Percentiles rank a stretch among this genome's conserved stretches.
Evolutionary conservation across 192 early-diverging fungal genomes (phyloP).

Genomic region (Thoreauomyces humboldtii): DNA sequence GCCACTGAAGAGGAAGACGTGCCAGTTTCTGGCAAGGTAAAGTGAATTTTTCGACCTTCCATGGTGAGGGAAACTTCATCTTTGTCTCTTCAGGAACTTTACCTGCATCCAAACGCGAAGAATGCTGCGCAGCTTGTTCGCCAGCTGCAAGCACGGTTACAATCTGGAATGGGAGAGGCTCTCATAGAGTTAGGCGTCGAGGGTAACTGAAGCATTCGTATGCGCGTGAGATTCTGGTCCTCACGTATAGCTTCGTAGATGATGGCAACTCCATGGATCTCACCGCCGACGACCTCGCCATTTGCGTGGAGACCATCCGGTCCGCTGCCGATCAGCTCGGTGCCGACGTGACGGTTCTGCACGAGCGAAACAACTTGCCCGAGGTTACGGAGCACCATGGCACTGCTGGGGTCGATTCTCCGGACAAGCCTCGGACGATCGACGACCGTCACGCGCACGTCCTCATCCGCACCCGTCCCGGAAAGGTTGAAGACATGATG

Average conservation of each 20-base stretch:
- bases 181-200: slow-evolving; percentile 75
- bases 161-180: slow-evolving; percentile 57
- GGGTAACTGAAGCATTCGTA: slow-evolving; percentile 38
- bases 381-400: neutral
- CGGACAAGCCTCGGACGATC: too few species aligned
- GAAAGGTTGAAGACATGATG: slow-evolving; percentile 74
- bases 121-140: neutral
- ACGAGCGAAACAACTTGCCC: slow-evolving; percentile 23
- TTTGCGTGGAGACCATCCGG: slow-evolving; percentile 29
- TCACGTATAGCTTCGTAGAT: slow-evolving; percentile 38
- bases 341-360: slow-evolving; percentile 41
- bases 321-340: slow-evolving; percentile 25
- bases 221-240: neutral
- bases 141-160: slow-evolving; percentile 9
- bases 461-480: slow-evolving; percentile 69
- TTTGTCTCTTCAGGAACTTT: neutral
- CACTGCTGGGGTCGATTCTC: neutral
- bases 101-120: neutral
- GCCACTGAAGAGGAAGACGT: neutral
- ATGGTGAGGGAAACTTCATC: neutral
- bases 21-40: neutral
- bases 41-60: neutral
- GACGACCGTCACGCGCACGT: slow-evolving; percentile 41
- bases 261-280: slow-evolving; percentile 73
- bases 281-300: slow-evolving; percentile 34